phyloP scores from a whole-genome alignment of 2,329 filamentous ascomycete species.

The Parastagonospora nodorum region DNA sequence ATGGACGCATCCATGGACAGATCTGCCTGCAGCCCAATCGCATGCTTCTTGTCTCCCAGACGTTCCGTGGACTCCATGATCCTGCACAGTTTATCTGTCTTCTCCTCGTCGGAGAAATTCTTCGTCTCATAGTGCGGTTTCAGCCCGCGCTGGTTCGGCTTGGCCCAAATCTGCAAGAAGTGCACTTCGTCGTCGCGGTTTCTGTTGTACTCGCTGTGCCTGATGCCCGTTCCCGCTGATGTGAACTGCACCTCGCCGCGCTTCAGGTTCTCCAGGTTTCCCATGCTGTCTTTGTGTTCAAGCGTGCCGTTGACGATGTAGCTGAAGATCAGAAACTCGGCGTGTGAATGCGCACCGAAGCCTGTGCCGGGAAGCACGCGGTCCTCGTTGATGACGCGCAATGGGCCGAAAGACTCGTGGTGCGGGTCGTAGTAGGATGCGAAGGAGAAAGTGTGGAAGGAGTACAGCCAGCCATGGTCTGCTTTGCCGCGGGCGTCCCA shows the following conservation, averaged over 20 bases:
- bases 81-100: conserved; percentile 71
- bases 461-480: conserved; percentile 86
- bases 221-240: conserved; percentile 78
- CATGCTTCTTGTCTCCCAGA: conserved; percentile 67
- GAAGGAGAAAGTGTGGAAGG: conserved; percentile 86
- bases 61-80: conserved; percentile 76
- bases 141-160: conserved; percentile 75
- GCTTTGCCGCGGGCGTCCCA: conserved; percentile 75
- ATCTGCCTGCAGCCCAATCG: conserved; percentile 84
- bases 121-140: conserved; percentile 77
- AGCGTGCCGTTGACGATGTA: conserved; percentile 86
- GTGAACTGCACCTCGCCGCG: conserved; percentile 89
- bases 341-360: conserved; percentile 84
- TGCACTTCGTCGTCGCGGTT: conserved; percentile 73
- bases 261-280: conserved; percentile 70
- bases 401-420: conserved; percentile 72
- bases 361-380: conserved; percentile 74
- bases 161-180: conserved; percentile 88
- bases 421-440: conserved; percentile 71
- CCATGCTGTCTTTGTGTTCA: conserved; percentile 86
- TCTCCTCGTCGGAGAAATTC: conserved; percentile 73
- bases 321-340: conserved; percentile 87
- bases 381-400: conserved; percentile 89
- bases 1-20: conserved; percentile 81
- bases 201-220: conserved; percentile 84